These are phyloP conservation scores for Tausonia pullulans DNA, from an alignment of 1,284 basidiomycete species.

Conservation along the genomic window DNA sequence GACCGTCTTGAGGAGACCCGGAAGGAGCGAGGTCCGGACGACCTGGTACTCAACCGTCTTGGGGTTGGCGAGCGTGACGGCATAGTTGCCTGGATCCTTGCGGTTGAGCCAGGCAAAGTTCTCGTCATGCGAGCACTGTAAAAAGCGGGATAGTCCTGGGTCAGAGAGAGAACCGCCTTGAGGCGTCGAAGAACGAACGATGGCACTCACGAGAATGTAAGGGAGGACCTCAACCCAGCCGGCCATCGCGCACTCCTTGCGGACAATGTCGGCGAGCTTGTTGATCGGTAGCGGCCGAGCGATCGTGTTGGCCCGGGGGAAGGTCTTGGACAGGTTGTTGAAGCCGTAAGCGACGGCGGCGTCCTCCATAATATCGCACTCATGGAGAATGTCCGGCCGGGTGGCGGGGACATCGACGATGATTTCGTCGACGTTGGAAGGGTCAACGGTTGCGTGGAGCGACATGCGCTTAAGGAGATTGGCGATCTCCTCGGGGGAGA, in stretches of 20 bases:
- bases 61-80: conserved; percentile 88
- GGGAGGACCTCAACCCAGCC: conserved; percentile 95
- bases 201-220: conserved; percentile 63
- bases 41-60: conserved; percentile 98
- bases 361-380: conserved; percentile 98
- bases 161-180: background rate
- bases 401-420: conserved; percentile 74
- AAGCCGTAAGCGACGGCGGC: conserved; percentile 96
- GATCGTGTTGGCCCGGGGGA: conserved; percentile 91
- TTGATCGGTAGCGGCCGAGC: conserved; percentile 84
- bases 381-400: conserved; percentile 92
- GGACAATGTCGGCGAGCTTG: conserved; percentile 78
- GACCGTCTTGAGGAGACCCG: conserved; percentile 90
- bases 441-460: conserved; percentile 43
- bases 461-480: conserved; percentile 66
- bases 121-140: conserved; percentile 91
- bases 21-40: conserved; percentile 86
- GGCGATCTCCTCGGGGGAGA: conserved; percentile 51
- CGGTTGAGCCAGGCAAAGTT: conserved; percentile 91
- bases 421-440: conserved; percentile 48
- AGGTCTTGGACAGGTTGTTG: conserved; percentile 85
- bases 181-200: conserved; percentile 4
- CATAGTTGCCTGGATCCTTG: conserved; percentile 64
- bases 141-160: background rate
- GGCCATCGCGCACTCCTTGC: conserved; percentile 81